Conservation (phyloP, 306 rosid species). For the peach (Prunus persica) region Prunus_persica_NCBIv2 NC_034009.1:33954001-33954500, state of each 20-base stretch:
- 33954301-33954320: not conserved
- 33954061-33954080: not conserved
- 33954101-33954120: constrained; percentile 48
- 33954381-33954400: not conserved
- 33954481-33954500: constrained; percentile 24
- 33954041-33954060: not conserved
- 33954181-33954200: constrained; percentile 8
- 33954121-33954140: constrained; percentile 60
- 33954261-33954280: not conserved
- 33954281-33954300: too few species aligned
- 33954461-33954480: not conserved
- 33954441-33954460: not conserved
- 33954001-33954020: not conserved
- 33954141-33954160: constrained; percentile 63
- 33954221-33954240: constrained; percentile 22
- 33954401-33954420: not conserved
- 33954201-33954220: constrained; percentile 54
- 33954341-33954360: constrained; percentile 12
- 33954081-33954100: constrained; percentile 5
- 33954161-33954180: constrained; percentile 18
- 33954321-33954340: not conserved
- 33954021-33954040: not conserved
- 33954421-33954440: not conserved
- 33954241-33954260: constrained; percentile 4
- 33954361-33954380: constrained; percentile 16